phyloP scores from a whole-genome alignment of 441 rosid species.

The Erodium texanum region DNA sequence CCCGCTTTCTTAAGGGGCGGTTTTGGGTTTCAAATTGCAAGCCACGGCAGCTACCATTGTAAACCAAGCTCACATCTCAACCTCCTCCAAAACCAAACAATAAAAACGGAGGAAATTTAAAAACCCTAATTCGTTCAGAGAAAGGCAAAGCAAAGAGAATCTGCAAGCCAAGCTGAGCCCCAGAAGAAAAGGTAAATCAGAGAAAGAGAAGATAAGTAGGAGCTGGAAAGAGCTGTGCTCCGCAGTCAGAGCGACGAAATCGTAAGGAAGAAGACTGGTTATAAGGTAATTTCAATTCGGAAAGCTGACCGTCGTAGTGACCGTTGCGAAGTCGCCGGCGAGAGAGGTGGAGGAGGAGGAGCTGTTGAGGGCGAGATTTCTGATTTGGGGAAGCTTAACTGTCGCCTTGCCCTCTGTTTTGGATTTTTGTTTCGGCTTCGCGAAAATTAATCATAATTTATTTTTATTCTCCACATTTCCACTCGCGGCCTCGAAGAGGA shows the following conservation, averaged over 20 bases:
- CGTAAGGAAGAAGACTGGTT: neutral
- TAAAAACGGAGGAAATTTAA: too few relatives aligned
- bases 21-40: slow-evolving; percentile 35
- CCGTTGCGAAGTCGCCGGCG: neutral
- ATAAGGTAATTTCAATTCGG: neutral
- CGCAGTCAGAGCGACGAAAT: neutral
- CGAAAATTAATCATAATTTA: too few relatives aligned
- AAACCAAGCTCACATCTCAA: neutral
- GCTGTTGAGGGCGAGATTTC: neutral
- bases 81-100: too few relatives aligned
- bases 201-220: neutral
- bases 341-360: neutral
- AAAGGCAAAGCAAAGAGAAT: too few relatives aligned
- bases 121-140: too few relatives aligned
- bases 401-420: slow-evolving; percentile 22
- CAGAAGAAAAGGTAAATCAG: neutral
- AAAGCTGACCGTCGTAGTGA: neutral
- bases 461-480: neutral
- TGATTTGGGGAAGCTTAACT: slow-evolving; percentile 35
- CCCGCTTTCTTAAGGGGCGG: neutral
- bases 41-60: slow-evolving; percentile 65
- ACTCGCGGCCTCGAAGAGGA: neutral
- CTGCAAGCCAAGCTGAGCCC: too few relatives aligned
- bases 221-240: neutral
- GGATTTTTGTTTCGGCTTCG: neutral